Conservation (phyloP, 306 rosid genomes). For the Lablab purpureus region DNA sequence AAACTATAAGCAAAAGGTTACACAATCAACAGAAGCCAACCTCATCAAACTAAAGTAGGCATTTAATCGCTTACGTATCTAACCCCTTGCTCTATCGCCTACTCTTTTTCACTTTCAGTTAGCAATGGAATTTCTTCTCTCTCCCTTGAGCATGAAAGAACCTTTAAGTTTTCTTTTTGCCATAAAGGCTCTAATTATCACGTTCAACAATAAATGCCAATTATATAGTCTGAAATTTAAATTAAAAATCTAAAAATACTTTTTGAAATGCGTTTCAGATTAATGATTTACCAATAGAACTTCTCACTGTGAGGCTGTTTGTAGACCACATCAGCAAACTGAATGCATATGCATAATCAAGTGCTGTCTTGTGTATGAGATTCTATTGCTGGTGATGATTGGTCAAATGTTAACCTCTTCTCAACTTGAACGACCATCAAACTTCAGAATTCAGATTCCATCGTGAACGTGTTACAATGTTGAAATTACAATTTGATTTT, state of each 20-base stretch:
- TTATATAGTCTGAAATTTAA: not conserved
- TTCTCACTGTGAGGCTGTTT: not conserved
- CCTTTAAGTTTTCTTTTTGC: not conserved
- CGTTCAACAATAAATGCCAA: not conserved
- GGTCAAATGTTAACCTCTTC: too few relatives aligned
- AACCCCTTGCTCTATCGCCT: conserved; percentile 10
- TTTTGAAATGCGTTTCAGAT: not conserved
- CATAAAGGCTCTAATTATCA: not conserved
- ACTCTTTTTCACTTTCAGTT: not conserved
- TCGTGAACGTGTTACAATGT: too few relatives aligned
- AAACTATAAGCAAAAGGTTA: not conserved
- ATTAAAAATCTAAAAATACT: not conserved
- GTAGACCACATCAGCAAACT: not conserved
- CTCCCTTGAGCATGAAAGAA: not conserved
- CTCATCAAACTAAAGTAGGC: not conserved
- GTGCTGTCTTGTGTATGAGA: too few relatives aligned
- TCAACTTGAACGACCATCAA: too few relatives aligned
- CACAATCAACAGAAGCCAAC: not conserved
- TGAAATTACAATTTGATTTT: too few relatives aligned
- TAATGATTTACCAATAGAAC: not conserved
- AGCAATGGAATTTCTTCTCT: not conserved
- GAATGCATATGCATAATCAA: conserved; percentile 10
- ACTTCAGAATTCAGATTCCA: too few relatives aligned
- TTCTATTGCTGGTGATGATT: too few relatives aligned
- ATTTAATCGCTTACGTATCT: not conserved